Percentiles rank a stretch among this genome's conserved stretches.
These are phyloP conservation scores for Pythium aquatile DNA, from an alignment of 352 stramenopile genomes.

Conservation along the genomic window DNA sequence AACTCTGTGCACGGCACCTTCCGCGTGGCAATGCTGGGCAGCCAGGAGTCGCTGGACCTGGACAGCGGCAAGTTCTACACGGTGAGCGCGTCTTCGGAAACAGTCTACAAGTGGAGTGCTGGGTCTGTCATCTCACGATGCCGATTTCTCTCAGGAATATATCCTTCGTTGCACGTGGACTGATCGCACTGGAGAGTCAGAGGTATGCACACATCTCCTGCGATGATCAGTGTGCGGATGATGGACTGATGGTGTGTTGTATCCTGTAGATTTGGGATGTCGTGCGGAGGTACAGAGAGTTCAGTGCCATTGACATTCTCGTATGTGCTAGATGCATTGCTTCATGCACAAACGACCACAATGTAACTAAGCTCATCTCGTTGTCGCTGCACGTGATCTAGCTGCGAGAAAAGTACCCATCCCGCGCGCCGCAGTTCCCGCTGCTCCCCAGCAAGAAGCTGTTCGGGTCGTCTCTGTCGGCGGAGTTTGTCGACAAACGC, in stretches of 20 bases:
- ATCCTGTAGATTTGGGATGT: constrained; percentile 72
- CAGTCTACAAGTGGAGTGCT: neutral
- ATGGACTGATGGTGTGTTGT: neutral
- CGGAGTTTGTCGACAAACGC: constrained; percentile 85
- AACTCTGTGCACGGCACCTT: constrained; percentile 49
- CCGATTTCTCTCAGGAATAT: constrained; percentile 54
- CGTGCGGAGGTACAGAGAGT: constrained; percentile 80
- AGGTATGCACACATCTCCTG: constrained; percentile 2
- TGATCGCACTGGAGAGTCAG: constrained; percentile 19
- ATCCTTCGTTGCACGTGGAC: constrained; percentile 78
- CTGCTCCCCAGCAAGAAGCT: constrained; percentile 86
- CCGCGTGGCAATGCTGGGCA: constrained; percentile 72
- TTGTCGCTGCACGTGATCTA: constrained; percentile 18
- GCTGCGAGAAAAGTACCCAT: constrained; percentile 85
- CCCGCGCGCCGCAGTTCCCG: constrained; percentile 65
- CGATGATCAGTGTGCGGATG: neutral
- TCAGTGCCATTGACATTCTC: constrained; percentile 83
- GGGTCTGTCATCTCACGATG: neutral
- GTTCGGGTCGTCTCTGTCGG: constrained; percentile 80
- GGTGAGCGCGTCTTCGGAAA: constrained; percentile 27
- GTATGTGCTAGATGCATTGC: constrained; percentile 28
- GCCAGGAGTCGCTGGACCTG: constrained; percentile 78
- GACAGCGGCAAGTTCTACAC: constrained; percentile 88
- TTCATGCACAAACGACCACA: neutral
- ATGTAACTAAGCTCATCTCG: neutral